Evolutionary conservation across 1,284 basidiomycete species (phyloP), one percentile per base, ranked within the genome.

Genomic region (Ceratobasidium sp.): DNA sequence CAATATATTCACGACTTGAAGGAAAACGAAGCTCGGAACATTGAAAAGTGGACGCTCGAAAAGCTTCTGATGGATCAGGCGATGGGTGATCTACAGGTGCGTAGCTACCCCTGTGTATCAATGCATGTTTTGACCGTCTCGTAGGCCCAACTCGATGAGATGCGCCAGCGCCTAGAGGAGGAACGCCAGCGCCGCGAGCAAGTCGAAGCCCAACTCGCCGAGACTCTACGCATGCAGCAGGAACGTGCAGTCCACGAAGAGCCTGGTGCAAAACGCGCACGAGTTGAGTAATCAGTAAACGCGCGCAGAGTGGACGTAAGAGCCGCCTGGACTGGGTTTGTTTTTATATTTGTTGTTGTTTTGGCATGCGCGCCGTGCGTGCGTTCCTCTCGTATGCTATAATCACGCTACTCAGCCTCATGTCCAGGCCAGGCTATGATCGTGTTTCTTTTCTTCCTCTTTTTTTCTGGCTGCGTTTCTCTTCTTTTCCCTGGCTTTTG

Each of bases 31-130:
- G 93, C 93, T 28, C 90, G 91, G 58, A 95, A 96, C 80, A 95
- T 96, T 80, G 95, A 97, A 83, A 94, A 94, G 82, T 96, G 95
- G 95, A 95, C 95, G n/a, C 85, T 97, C 49, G 95, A 97, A 85
- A 96, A 96, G 84, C 83, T 96, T 56, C 86, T 96, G 74, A 95
- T 94, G 92, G 95, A 97, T 82, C 95, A 96, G 84, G 93, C 82
- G 5, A 94, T 94, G 92, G 92, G 92, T 26, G 92, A 94, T 81
- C 84, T 94, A 75, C 92, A 94, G 83, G 88, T 77, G 31, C 37
- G 61, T n/a, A 6, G 28, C 39, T 35, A n/a, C 39, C 31, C 26
- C 6, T 56, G 2, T 42, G n/a, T 42, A 23, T 45, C 13, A 37
- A 28, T 6, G 8, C 26, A 47, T 20, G 15, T 49, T 63, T 75